Percentiles rank a stretch among this genome's conserved stretches.
These are phyloP conservation scores for Cairneyella variabilis DNA, from an alignment of 495 filamentous ascomycete species.

Conservation along the genomic window DNA sequence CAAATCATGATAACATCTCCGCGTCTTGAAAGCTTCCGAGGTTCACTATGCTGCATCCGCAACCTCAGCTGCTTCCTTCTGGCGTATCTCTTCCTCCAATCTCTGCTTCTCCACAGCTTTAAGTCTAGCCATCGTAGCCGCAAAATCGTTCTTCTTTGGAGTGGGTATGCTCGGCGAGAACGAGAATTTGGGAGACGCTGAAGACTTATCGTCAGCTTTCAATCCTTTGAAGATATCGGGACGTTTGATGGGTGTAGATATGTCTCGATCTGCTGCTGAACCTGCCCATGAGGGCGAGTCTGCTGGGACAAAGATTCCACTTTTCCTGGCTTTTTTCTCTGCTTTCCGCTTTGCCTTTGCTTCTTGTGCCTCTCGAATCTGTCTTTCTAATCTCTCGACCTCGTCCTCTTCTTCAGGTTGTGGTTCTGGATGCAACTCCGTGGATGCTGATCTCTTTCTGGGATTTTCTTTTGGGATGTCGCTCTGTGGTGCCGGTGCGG, in stretches of 20 bases:
- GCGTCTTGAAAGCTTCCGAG: background rate
- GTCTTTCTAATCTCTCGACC: conserved; percentile 18
- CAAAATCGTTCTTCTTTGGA: conserved; percentile 24
- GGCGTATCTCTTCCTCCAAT: conserved; percentile 29
- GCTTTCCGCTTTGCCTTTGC: conserved; percentile 26
- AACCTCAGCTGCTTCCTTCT: conserved; percentile 23
- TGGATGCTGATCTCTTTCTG: too few relatives aligned
- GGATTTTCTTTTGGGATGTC: background rate
- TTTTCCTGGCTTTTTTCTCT: conserved; percentile 29
- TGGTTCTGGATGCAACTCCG: background rate
- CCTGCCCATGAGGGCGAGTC: conserved; percentile 20
- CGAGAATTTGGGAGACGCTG: conserved; percentile 30
- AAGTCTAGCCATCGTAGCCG: conserved; percentile 26
- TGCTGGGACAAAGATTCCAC: conserved; percentile 22
- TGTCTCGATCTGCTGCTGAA: conserved; percentile 11
- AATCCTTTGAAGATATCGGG: conserved; percentile 28
- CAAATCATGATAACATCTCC: conserved; percentile 1
- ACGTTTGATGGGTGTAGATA: conserved; percentile 28
- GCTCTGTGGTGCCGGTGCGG: conserved; percentile 12
- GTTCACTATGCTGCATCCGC: background rate
- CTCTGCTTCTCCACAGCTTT: conserved; percentile 29
- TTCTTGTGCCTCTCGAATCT: conserved; percentile 21
- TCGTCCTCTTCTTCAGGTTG: conserved; percentile 28
- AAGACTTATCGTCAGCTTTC: conserved; percentile 30
- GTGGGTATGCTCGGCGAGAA: conserved; percentile 25